phyloP scores from a whole-genome alignment of 192 early-diverging fungal species.

The Mortierella claussenii region DNA sequence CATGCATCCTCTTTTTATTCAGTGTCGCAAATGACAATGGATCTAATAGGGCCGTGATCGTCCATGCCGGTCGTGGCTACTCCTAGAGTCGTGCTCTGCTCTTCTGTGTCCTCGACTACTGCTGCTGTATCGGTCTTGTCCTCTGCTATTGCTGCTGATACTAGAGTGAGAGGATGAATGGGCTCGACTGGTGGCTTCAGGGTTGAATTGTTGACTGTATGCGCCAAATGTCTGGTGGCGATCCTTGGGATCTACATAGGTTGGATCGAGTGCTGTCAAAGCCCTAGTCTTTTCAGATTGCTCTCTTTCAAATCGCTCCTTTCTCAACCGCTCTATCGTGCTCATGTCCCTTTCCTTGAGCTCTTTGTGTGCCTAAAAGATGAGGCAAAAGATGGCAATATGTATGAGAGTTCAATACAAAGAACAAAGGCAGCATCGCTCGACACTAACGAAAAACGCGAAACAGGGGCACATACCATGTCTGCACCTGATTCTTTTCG shows the following conservation, averaged over 20 bases:
- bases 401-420: no score
- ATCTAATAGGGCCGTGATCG: background rate
- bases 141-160: background rate
- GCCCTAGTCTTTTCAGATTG: slow-evolving; percentile 44
- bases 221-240: slow-evolving; percentile 10
- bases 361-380: slow-evolving; percentile 3
- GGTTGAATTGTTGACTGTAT: slow-evolving; percentile 69
- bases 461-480: no score
- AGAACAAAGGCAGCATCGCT: no score
- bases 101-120: background rate
- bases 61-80: background rate
- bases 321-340: slow-evolving; percentile 57
- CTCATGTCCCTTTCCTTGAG: background rate
- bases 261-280: slow-evolving; percentile 26
- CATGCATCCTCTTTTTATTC: no score
- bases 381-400: background rate
- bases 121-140: background rate
- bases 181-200: slow-evolving; percentile 1
- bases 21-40: no score
- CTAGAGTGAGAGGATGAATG: background rate
- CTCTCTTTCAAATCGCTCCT: slow-evolving; percentile 58
- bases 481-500: no score
- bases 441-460: no score
- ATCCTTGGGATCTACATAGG: slow-evolving; percentile 8
- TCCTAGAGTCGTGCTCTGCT: background rate